Conservation (phyloP, 805 yeast species). For the Middelhovenomyces tepae region DNA sequence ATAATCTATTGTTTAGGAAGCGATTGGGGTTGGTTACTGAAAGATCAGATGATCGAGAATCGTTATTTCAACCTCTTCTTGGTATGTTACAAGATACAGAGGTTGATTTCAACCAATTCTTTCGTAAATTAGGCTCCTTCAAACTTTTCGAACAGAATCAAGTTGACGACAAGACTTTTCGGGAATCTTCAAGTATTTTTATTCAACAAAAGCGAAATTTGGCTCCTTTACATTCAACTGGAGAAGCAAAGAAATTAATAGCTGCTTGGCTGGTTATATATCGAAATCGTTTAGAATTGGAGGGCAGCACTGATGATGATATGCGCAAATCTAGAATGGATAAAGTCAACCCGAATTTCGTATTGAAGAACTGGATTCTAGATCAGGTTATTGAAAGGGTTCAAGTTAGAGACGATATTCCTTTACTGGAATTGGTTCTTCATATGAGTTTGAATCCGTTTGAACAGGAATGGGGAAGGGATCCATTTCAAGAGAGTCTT, state of each 20-base stretch:
- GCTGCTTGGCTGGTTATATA: slow-evolving; percentile 48
- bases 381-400: slow-evolving; percentile 69
- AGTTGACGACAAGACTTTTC: slow-evolving; percentile 10
- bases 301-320: slow-evolving; percentile 31
- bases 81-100: slow-evolving; percentile 50
- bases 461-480: slow-evolving; percentile 59
- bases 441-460: slow-evolving; percentile 73
- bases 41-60: slow-evolving; percentile 29
- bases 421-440: slow-evolving; percentile 50
- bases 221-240: slow-evolving; percentile 23
- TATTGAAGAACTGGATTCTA: slow-evolving; percentile 79
- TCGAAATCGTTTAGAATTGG: slow-evolving; percentile 32
- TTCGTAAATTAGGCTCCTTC: slow-evolving; percentile 49
- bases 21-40: slow-evolving; percentile 57
- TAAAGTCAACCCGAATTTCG: slow-evolving; percentile 62
- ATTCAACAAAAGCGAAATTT: slow-evolving; percentile 28
- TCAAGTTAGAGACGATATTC: slow-evolving; percentile 39
- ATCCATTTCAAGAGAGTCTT: slow-evolving; percentile 48
- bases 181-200: slow-evolving; percentile 20
- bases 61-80: slow-evolving; percentile 50
- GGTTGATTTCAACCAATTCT: slow-evolving; percentile 75
- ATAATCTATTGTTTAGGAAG: slow-evolving; percentile 46
- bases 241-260: slow-evolving; percentile 36
- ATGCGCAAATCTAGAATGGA: slow-evolving; percentile 37
- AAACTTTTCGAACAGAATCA: slow-evolving; percentile 31